Base-by-base conservation (phyloP, 441 rosid species). In the Mallotus repandus region DNA sequence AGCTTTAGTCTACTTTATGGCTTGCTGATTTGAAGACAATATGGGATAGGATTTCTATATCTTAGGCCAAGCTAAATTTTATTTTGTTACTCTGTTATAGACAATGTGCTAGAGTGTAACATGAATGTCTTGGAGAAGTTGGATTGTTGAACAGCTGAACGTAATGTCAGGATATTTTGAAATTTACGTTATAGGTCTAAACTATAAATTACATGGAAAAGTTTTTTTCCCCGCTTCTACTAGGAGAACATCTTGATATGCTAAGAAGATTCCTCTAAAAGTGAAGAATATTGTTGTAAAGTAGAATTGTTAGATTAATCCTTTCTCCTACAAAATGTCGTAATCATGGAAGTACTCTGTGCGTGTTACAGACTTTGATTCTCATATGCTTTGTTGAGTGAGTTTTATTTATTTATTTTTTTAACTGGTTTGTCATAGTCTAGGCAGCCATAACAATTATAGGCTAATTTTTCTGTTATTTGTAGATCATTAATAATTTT, bases 401-500 rank as follows among this genome's bases (percentile, higher is more conserved):
- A 18, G 6, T 50, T 38, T 64, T 9, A 15, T 7, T 5, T 50
- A 46, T 18, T 29, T 38, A 38, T 38, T 38, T 38, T 38, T 38
- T 38, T 38, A 4, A 5, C 7, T 64, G 48, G 49, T 63, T 65
- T 14, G 18, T 61, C 43, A 66, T 43, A 18, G 54, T 74, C 1
- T 72, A 60, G 46, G n/a, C 32, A 32, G 16, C 66, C 22, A n/a
- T 73, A 29, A 29, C 48, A 55, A 50, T 74, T 41, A 15, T 55
- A 54, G 29, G 32, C 19, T 54, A 14, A 57, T 9, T 12, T 69
- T 25, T 43, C 6, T 45, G 25, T 10, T 67, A 1, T 69, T 21
- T 61, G 15, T 11, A 35, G 18, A 32, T 64, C 55, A 63, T 74
- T 79, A 57, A 72, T 53, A 18, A 53, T 18, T 52, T 76, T 16